phyloP scores from a whole-genome alignment of 192 early-diverging fungal species.

The Funneliformis geosporum region DNA sequence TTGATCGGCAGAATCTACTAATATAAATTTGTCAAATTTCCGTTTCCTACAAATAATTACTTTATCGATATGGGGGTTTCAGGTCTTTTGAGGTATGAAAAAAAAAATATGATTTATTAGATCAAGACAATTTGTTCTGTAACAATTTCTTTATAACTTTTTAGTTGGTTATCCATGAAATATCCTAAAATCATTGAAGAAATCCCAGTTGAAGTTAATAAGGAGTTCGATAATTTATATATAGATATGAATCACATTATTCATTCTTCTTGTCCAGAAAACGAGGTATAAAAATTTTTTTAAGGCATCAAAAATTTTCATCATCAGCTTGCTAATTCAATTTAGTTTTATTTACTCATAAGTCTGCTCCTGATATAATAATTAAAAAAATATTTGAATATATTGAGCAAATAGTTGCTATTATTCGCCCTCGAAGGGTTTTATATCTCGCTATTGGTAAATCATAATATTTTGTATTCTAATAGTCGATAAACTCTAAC shows the following conservation, averaged over 20 bases:
- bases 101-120: not conserved
- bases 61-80: slow-evolving; percentile 92
- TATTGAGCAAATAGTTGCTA: slow-evolving; percentile 93
- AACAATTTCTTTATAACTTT: not conserved
- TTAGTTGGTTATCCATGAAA: slow-evolving; percentile 73
- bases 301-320: not conserved
- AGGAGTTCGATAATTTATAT: slow-evolving; percentile 95
- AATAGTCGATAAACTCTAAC: too few species aligned
- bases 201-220: slow-evolving; percentile 67
- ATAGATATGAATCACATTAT: slow-evolving; percentile 99
- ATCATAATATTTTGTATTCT: too few species aligned
- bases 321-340: not conserved
- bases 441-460: slow-evolving; percentile 97
- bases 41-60: too few species aligned
- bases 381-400: slow-evolving; percentile 94
- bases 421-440: slow-evolving; percentile 91
- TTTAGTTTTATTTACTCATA: not conserved
- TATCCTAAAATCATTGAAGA: slow-evolving; percentile 70
- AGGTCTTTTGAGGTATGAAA: slow-evolving; percentile 65
- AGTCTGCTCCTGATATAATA: slow-evolving; percentile 83
- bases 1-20: too few species aligned
- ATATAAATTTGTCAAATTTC: too few species aligned
- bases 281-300: slow-evolving; percentile 54
- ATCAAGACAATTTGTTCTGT: not conserved
- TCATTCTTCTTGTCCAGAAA: slow-evolving; percentile 81